Evolutionary conservation across 2,329 filamentous ascomycete genomes (phyloP).

Genomic region (Cadophora malorum): DNA sequence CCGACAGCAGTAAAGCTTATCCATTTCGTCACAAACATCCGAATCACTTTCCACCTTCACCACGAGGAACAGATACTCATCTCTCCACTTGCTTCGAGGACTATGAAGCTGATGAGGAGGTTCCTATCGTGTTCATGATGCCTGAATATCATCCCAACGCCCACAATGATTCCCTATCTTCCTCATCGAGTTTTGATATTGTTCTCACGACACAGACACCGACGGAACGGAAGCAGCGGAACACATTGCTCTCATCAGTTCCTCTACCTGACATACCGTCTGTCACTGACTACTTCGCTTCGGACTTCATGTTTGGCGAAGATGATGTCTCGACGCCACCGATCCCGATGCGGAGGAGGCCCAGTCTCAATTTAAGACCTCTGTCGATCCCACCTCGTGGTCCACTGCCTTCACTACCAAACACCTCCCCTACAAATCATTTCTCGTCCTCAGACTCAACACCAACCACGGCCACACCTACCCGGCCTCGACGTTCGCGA

Average conservation of each 20-base stretch:
- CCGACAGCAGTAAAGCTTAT: conserved; percentile 20
- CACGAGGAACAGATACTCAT: background rate
- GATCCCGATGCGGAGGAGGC: background rate
- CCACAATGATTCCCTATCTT: background rate
- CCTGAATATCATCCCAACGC: background rate
- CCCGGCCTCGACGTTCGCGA: background rate
- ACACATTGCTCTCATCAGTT: background rate
- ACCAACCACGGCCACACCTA: background rate
- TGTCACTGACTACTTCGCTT: background rate
- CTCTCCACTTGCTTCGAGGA: conserved; percentile 1
- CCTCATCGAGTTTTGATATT: background rate
- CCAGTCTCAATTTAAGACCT: conserved; percentile 7
- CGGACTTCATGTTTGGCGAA: background rate
- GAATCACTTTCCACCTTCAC: conserved; percentile 26
- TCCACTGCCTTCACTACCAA: background rate
- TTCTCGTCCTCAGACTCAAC: background rate
- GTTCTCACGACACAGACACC: conserved; percentile 8
- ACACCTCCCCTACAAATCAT: background rate
- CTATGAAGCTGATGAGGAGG: conserved; percentile 23
- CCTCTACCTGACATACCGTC: background rate
- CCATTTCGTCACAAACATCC: conserved; percentile 26
- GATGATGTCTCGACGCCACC: background rate
- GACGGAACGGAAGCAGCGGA: conserved; percentile 1
- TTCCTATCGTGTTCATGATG: conserved; percentile 26
- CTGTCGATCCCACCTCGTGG: conserved; percentile 6